Evolutionary conservation across 2,329 filamentous ascomycete species (phyloP), one percentile per base, ranked within the genome.

Genomic region (Pseudonectria buxi): DNA sequence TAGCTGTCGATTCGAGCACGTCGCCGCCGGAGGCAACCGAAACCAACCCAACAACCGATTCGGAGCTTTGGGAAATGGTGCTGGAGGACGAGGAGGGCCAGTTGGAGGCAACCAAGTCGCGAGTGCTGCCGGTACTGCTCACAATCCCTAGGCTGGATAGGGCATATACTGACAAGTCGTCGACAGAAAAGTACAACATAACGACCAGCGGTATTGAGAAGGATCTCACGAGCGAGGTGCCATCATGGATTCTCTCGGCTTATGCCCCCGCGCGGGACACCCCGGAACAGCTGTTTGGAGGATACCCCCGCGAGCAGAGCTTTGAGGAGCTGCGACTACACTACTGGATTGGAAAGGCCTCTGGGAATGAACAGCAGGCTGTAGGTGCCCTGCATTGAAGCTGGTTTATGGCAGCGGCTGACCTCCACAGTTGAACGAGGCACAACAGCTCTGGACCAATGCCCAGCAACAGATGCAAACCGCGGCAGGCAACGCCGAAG

Each of bases 301-400:
- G 87, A 2, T 72, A 71, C 29, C 70, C 76, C 6, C 74, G 88
- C 13, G 90, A 96, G 58, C 83, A 88, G 58, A 94, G 87, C 53
- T 83, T 84, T 27, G 90, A 96, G 58, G 90, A 96, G 61, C 74
- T 94, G 56, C 76, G 88, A 32, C 56, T 89, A 14, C 81, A 87
- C 54, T 89, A 90, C 53, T 67, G 79, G 50, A 53, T 56, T 34
- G 76, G 76, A 2, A 65, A 70, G 27, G 72, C 76, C 7, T 54
- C 72, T 7, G 83, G 84, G 2, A 83, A 80, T 37, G 62, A 67
- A 10, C 64, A 73, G 36, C 63, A 65, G 36, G 73, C 71, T 35
- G 72, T 76, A 57, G 36, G 67, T 55, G 13, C 11, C 9, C 18
- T 6, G 28, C 10, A 7, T 10, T 51, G 22, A 25, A 42, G 15